phyloP scores from a whole-genome alignment of 83 land plant genomes.

The Thuja plicata region DNA sequence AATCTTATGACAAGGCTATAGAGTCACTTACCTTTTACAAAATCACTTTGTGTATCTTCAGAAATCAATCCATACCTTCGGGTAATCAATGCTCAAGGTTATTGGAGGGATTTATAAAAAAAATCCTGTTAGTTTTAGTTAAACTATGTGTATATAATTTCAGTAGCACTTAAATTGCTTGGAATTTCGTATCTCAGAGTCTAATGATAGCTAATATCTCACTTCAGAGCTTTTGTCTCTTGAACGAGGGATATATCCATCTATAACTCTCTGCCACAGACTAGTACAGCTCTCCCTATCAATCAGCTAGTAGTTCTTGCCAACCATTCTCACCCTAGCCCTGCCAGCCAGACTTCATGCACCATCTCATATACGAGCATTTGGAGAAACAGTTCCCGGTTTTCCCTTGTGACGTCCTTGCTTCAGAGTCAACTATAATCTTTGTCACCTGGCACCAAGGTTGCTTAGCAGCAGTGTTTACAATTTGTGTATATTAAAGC shows the following conservation, averaged over 20 bases:
- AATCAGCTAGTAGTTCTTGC: not conserved
- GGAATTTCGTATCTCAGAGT: not conserved
- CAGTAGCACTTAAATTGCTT: not conserved
- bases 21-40: not conserved
- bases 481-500: too few relatives aligned
- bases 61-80: too few relatives aligned
- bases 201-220: not conserved
- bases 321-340: not conserved
- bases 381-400: not conserved
- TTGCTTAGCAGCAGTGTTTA: too few relatives aligned
- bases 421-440: too few relatives aligned
- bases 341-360: not conserved
- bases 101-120: not conserved
- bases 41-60: too few relatives aligned
- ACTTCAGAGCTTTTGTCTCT: not conserved
- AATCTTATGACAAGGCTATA: not conserved
- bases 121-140: too few relatives aligned
- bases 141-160: not conserved
- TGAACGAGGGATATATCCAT: not conserved
- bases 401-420: not conserved
- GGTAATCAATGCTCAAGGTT: too few relatives aligned
- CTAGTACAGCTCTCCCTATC: not conserved
- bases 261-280: not conserved
- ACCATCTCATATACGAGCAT: not conserved
- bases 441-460: not conserved